phyloP scores from a whole-genome alignment of 2,329 filamentous ascomycete genomes.

The Alternaria panax region DNA sequence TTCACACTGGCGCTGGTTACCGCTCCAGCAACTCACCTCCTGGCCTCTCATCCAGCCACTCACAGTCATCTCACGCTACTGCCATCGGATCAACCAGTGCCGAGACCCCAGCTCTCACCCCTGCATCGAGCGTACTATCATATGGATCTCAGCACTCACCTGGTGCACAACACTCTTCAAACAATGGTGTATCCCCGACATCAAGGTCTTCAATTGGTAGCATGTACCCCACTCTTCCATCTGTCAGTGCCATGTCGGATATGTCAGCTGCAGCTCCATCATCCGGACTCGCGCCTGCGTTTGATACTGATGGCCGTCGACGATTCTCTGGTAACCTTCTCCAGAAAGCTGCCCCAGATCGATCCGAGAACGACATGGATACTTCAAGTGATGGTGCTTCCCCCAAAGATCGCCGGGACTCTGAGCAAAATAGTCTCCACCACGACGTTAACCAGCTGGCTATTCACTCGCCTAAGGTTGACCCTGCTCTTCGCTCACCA shows the following conservation, averaged over 20 bases:
- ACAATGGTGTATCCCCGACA: slow-evolving; percentile 69
- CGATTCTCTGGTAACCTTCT: slow-evolving; percentile 68
- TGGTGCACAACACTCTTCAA: slow-evolving; percentile 61
- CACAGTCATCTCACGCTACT: slow-evolving; percentile 62
- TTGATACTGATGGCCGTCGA: slow-evolving; percentile 66
- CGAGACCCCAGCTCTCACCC: slow-evolving; percentile 79
- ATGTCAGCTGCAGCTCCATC: slow-evolving; percentile 68
- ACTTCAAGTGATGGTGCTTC: slow-evolving; percentile 48
- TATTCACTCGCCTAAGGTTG: slow-evolving; percentile 51
- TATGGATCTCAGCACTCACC: slow-evolving; percentile 82
- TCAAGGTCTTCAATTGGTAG: slow-evolving; percentile 63
- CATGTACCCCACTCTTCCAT: slow-evolving; percentile 78
- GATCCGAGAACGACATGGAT: slow-evolving; percentile 50
- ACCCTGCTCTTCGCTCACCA: slow-evolving; percentile 50
- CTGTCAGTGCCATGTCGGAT: slow-evolving; percentile 71
- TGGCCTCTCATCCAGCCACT: slow-evolving; percentile 44
- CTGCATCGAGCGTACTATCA: slow-evolving; percentile 76
- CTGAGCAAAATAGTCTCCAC: slow-evolving; percentile 47
- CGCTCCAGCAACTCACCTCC: slow-evolving; percentile 67
- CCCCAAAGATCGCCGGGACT: slow-evolving; percentile 42
- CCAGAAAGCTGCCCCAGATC: slow-evolving; percentile 55
- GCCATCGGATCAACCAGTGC: slow-evolving; percentile 51
- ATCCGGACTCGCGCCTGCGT: slow-evolving; percentile 72
- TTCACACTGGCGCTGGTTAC: slow-evolving; percentile 60
- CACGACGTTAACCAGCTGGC: slow-evolving; percentile 50